Evolutionary conservation across 140 eudicot genomes (phyloP).

Genomic region (Oenanthe javanica): DNA sequence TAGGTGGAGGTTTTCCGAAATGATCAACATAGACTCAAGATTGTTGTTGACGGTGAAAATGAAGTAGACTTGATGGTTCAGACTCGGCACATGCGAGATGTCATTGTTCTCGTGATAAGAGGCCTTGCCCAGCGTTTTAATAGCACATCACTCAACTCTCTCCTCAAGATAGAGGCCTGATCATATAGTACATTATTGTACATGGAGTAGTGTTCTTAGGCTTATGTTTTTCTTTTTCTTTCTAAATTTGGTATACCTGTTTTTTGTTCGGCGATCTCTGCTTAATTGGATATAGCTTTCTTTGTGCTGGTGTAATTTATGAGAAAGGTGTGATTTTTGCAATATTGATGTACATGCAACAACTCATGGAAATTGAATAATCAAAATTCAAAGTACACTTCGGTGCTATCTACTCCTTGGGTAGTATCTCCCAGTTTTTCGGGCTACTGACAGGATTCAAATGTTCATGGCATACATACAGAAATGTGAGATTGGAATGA

Average conservation of each 20-base stretch:
- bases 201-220: slow-evolving; percentile 6
- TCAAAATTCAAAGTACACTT: background rate
- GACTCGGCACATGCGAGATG: slow-evolving; percentile 85
- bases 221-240: background rate
- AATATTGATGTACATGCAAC: background rate
- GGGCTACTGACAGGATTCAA: background rate
- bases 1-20: slow-evolving; percentile 90
- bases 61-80: slow-evolving; percentile 90
- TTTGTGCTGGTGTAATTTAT: background rate
- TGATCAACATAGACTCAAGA: slow-evolving; percentile 83
- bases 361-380: background rate
- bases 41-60: slow-evolving; percentile 82
- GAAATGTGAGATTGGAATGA: background rate
- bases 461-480: too few relatives aligned
- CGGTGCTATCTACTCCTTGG: background rate
- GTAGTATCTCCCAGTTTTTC: background rate
- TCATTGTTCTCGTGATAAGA: slow-evolving; percentile 73
- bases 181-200: slow-evolving; percentile 4
- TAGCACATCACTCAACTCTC: slow-evolving; percentile 94
- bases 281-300: background rate
- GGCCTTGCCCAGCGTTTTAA: slow-evolving; percentile 89
- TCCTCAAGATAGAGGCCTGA: slow-evolving; percentile 70
- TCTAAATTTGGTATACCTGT: background rate
- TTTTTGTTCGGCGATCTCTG: background rate
- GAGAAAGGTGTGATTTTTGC: background rate